These are phyloP conservation scores for Colletotrichum noveboracense DNA, from an alignment of 2,329 filamentous ascomycete species.

Conservation along the genomic window DNA sequence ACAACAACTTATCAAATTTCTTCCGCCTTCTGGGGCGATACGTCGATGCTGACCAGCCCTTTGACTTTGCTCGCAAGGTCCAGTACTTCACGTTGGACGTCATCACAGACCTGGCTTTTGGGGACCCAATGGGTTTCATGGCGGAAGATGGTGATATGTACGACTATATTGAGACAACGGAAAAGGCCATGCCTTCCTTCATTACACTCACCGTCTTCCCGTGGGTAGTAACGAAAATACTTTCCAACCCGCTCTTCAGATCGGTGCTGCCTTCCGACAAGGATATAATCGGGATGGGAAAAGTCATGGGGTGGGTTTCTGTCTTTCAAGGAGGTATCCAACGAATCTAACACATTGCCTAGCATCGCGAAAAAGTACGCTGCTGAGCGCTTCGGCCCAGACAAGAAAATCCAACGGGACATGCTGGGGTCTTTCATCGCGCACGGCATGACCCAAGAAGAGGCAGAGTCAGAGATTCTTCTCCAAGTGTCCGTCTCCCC, in stretches of 20 bases:
- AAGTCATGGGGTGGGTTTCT: conserved; percentile 49
- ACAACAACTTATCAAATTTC: conserved; percentile 49
- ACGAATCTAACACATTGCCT: conserved; percentile 30
- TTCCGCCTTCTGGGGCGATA: conserved; percentile 48
- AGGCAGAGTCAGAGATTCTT: conserved; percentile 49
- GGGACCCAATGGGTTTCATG: conserved; percentile 51
- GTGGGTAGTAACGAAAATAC: conserved; percentile 39
- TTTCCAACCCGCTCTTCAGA: conserved; percentile 44
- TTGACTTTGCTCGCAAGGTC: conserved; percentile 52
- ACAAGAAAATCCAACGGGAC: conserved; percentile 49
- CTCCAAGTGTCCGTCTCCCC: conserved; percentile 34
- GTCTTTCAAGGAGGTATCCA: conserved; percentile 21
- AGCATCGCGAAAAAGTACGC: conserved; percentile 49
- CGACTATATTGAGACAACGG: conserved; percentile 49
- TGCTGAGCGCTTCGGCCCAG: conserved; percentile 47
- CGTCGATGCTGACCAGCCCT: conserved; percentile 38
- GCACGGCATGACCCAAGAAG: conserved; percentile 40
- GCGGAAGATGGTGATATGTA: conserved; percentile 50
- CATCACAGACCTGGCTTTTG: conserved; percentile 56
- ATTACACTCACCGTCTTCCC: conserved; percentile 47
- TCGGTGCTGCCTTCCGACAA: conserved; percentile 43
- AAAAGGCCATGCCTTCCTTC: conserved; percentile 45
- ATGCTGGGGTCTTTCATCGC: conserved; percentile 53
- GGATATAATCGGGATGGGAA: conserved; percentile 40
- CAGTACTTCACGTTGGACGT: conserved; percentile 61